phyloP scores from a whole-genome alignment of 768 basidiomycete genomes.

The Leccinum boreale region DNA sequence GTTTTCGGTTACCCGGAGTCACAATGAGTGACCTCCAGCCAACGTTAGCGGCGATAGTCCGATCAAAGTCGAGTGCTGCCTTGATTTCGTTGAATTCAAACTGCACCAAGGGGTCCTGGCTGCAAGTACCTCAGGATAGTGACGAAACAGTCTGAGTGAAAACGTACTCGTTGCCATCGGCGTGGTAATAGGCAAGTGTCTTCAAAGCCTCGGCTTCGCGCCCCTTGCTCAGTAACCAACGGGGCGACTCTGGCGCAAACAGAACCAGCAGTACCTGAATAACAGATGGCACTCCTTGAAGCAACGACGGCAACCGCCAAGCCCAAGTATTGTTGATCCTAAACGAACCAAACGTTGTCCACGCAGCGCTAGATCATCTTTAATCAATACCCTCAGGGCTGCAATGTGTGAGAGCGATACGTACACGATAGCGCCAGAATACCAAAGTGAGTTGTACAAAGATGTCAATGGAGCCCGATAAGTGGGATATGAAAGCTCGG shows the following conservation, averaged over 20 bases:
- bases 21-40: slow-evolving; percentile 67
- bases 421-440: slow-evolving; percentile 76
- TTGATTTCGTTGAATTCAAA: slow-evolving; percentile 83
- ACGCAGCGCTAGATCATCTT: slow-evolving; percentile 51
- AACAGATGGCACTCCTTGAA: slow-evolving; percentile 70
- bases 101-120: slow-evolving; percentile 61
- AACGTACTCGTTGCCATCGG: slow-evolving; percentile 61
- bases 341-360: slow-evolving; percentile 82
- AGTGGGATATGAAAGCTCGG: slow-evolving; percentile 78
- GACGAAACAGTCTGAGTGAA: background rate
- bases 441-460: slow-evolving; percentile 82
- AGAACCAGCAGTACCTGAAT: slow-evolving; percentile 64
- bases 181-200: slow-evolving; percentile 79
- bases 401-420: slow-evolving; percentile 20
- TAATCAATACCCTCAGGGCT: background rate
- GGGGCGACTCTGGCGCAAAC: slow-evolving; percentile 78
- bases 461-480: slow-evolving; percentile 79
- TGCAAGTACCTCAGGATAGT: slow-evolving; percentile 12
- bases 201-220: slow-evolving; percentile 62
- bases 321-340: slow-evolving; percentile 65
- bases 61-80: slow-evolving; percentile 71
- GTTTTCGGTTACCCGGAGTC: slow-evolving; percentile 64
- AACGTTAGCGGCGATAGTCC: slow-evolving; percentile 51
- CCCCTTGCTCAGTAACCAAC: slow-evolving; percentile 78
- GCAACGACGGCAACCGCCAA: slow-evolving; percentile 76